Evolutionary conservation across 495 filamentous ascomycete genomes (phyloP), one percentile per base, ranked within the genome.

Genomic region (Neurospora hispaniola): DNA sequence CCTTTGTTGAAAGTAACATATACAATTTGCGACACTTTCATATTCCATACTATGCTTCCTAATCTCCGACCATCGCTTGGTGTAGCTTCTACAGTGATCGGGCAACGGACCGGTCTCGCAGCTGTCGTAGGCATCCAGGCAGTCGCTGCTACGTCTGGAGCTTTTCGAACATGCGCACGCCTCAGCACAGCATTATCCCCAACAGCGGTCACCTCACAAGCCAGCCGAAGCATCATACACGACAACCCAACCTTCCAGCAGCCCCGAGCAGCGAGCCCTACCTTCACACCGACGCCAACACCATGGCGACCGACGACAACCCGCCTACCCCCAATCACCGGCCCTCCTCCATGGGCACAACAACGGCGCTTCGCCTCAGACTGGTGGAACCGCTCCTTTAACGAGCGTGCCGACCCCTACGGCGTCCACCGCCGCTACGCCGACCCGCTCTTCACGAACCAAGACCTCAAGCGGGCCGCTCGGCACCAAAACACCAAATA

Each of bases 381-480:
- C 71, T 12, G 9, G 18, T 66, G 54, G 54, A 66, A 35, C 31
- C 54, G 54, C 6, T 16, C 69, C 40, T 69, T n/a, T 71, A 14
- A 14, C 18, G 20, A 39, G 10, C 74, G 48, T 12, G 41, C 42
- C 12, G 71, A 73, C 62, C 71, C 75, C 35, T 75, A 62, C 38
- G 72, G 75, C 41, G 70, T 70, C 76, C 73, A 79, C 20, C 78
- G 73, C 27, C 74, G 73, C 31, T 71, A 76, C 14, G 84, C 84
- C 5, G 76, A 78, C 35, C 85, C 84, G 1, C 80, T 87, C 18
- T n/a, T 85, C 73, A 80, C 80, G 1, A 43, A 73, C 48, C 71
- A 76, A 39, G 71, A 76, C 12, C 11, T 83, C 14, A 48, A 71
- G 43, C 74, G 69, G 16, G 69, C 78, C 39, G 54, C 75, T 23